Evolutionary conservation across 2,329 filamentous ascomycete species (phyloP).

Genomic region (Acarospora socialis): DNA sequence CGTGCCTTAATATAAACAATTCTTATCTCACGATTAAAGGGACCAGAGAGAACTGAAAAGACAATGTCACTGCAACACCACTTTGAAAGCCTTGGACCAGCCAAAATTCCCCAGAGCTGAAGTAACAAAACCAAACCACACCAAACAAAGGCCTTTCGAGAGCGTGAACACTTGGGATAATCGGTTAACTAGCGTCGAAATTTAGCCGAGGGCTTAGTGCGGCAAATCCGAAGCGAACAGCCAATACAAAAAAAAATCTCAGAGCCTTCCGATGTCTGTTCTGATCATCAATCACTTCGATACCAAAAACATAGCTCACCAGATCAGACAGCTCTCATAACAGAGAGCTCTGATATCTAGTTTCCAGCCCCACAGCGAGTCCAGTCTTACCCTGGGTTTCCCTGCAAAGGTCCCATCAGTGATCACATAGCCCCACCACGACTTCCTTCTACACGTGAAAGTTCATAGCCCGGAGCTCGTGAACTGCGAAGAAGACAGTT

Average conservation of each 20-base stretch:
- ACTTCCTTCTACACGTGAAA: constrained; percentile 19
- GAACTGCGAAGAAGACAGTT: constrained; percentile 42
- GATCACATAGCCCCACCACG: constrained; percentile 20
- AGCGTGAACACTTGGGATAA: too few species aligned
- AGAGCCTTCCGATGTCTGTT: not conserved
- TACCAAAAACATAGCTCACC: not conserved
- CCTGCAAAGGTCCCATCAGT: not conserved
- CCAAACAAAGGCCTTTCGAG: too few species aligned
- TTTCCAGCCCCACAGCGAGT: constrained; percentile 13
- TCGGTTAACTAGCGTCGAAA: too few species aligned
- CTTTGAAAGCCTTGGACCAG: too few species aligned
- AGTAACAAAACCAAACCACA: too few species aligned
- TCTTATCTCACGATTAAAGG: too few species aligned
- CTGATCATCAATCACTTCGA: not conserved
- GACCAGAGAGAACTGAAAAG: too few species aligned
- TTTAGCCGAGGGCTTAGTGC: not conserved
- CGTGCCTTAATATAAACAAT: too few species aligned
- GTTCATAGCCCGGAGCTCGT: constrained; percentile 69
- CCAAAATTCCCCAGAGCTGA: too few species aligned
- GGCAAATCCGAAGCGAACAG: not conserved
- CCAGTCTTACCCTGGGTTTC: constrained; percentile 6
- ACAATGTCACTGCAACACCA: too few species aligned
- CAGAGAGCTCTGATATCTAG: constrained; percentile 25
- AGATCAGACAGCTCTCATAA: constrained; percentile 3
- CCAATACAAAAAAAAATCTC: constrained; percentile 3